These are phyloP conservation scores for Iberis pinnata DNA, from an alignment of 345 rosid genomes.

Conservation along the genomic window DNA sequence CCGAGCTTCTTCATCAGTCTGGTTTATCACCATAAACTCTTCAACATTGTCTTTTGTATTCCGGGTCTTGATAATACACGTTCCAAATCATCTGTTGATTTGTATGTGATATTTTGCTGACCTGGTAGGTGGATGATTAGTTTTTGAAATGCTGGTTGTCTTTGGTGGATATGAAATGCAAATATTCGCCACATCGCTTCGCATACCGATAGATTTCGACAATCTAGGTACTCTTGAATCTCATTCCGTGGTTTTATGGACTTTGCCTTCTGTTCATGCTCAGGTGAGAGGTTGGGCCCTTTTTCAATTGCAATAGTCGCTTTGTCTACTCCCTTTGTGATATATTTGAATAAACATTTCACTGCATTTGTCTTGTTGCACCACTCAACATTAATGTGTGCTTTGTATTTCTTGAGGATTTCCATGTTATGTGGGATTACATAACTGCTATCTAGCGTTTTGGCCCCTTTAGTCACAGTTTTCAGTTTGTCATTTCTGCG, in stretches of 20 bases:
- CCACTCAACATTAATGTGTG: neutral
- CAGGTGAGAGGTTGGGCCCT: neutral
- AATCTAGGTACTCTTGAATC: neutral
- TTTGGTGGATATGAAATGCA: neutral
- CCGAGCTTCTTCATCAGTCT: too few relatives aligned
- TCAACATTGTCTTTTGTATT: neutral
- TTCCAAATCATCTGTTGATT: neutral
- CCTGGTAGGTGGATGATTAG: neutral
- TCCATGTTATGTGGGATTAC: neutral
- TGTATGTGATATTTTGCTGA: neutral
- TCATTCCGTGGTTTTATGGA: neutral
- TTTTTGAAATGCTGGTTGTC: neutral
- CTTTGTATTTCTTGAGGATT: neutral
- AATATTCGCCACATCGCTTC: neutral
- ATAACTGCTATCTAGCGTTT: too few relatives aligned
- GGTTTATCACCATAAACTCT: neutral
- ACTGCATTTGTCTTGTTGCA: neutral
- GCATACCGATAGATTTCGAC: neutral
- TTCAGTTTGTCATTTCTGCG: too few relatives aligned
- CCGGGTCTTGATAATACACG: neutral
- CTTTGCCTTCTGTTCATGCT: neutral
- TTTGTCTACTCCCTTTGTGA: neutral
- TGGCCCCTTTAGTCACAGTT: too few relatives aligned
- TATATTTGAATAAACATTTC: neutral
- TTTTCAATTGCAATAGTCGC: neutral